Evolutionary conservation across 2,329 filamentous ascomycete genomes (phyloP).

Genomic region (Alternaria consortialis): DNA sequence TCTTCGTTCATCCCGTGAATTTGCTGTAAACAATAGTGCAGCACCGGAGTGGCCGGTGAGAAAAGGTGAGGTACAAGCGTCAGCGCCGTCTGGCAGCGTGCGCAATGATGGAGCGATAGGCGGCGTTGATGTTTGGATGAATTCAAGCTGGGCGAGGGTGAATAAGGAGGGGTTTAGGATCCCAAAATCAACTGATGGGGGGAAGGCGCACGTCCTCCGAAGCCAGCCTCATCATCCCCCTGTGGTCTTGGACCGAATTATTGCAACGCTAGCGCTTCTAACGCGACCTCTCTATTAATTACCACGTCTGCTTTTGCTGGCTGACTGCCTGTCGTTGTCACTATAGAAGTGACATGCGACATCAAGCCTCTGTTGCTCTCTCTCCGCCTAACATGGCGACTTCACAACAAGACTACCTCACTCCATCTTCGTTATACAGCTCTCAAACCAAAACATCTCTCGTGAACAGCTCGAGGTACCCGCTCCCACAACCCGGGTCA

Average conservation of each 20-base stretch:
- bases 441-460: not conserved
- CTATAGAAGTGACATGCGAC: not conserved
- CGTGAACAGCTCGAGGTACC: not conserved
- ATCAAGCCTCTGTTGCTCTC: not conserved
- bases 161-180: slow-evolving; percentile 23
- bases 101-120: slow-evolving; percentile 42
- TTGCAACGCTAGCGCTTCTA: slow-evolving; percentile 18
- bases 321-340: not conserved
- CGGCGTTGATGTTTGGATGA: slow-evolving; percentile 37
- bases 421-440: not conserved
- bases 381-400: not conserved
- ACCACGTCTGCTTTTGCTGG: slow-evolving; percentile 1
- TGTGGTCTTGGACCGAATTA: slow-evolving; percentile 27
- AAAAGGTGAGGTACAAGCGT: slow-evolving; percentile 9
- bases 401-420: not conserved
- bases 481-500: slow-evolving; percentile 7
- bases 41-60: slow-evolving; percentile 37
- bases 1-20: slow-evolving; percentile 41
- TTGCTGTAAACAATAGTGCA: slow-evolving; percentile 33
- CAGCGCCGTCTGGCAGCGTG: slow-evolving; percentile 24
- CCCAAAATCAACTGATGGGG: slow-evolving; percentile 15
- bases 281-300: slow-evolving; percentile 17
- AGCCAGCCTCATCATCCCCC: slow-evolving; percentile 25
- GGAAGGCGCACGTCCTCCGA: slow-evolving; percentile 11
- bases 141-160: slow-evolving; percentile 25